phyloP scores from a whole-genome alignment of 768 basidiomycete genomes.

The Scleroderma bovista region DNA sequence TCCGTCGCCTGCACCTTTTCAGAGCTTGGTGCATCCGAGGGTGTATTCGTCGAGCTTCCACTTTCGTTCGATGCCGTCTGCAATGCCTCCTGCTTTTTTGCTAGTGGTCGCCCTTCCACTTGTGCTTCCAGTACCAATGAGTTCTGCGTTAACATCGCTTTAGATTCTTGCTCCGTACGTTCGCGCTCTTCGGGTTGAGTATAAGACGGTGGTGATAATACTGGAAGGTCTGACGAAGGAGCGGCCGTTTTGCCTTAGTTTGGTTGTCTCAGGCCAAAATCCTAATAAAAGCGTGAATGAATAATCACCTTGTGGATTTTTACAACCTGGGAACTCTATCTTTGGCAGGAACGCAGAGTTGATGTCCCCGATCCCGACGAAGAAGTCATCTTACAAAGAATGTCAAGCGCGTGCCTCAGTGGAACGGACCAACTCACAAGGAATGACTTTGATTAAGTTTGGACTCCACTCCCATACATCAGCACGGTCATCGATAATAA shows the following conservation, averaged over 20 bases:
- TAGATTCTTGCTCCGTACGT: slow-evolving; percentile 39
- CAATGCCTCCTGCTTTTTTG: slow-evolving; percentile 80
- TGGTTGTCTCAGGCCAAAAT: slow-evolving; percentile 6
- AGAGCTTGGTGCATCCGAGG: slow-evolving; percentile 9
- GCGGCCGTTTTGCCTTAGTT: slow-evolving; percentile 15
- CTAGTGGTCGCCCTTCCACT: slow-evolving; percentile 79
- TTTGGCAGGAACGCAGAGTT: slow-evolving; percentile 93
- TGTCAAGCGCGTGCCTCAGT: not conserved
- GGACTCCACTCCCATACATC: slow-evolving; percentile 99
- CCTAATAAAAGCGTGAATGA: not conserved
- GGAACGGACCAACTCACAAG: slow-evolving; percentile 54
- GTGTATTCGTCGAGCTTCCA: slow-evolving; percentile 4
- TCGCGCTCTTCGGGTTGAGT: slow-evolving; percentile 37
- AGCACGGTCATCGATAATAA: slow-evolving; percentile 96
- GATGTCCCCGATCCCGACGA: slow-evolving; percentile 96
- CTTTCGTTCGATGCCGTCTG: slow-evolving; percentile 38
- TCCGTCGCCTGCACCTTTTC: slow-evolving; percentile 21
- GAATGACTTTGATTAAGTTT: slow-evolving; percentile 93
- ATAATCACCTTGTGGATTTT: slow-evolving; percentile 19
- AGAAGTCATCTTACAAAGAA: slow-evolving; percentile 78
- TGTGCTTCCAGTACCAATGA: slow-evolving; percentile 77
- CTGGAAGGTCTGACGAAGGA: slow-evolving; percentile 8
- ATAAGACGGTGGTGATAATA: slow-evolving; percentile 10
- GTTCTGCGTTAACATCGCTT: slow-evolving; percentile 62
- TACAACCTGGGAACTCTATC: slow-evolving; percentile 39